Conservation (phyloP, 805 yeast species). For the Teunomyces gatunensis region DNA sequence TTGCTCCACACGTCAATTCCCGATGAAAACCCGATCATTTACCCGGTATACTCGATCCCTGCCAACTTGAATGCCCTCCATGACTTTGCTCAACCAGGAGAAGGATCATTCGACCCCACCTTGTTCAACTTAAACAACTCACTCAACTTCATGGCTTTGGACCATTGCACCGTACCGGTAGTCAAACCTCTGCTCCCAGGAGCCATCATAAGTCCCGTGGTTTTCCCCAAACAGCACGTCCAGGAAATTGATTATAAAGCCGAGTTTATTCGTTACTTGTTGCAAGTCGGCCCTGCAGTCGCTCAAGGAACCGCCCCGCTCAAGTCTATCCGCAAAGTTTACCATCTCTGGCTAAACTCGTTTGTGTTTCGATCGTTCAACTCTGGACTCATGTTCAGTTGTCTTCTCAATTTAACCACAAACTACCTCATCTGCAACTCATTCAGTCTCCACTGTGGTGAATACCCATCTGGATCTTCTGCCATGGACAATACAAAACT, state of each 20-base stretch:
- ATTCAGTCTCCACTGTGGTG: slow-evolving; percentile 11
- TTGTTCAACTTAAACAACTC: not conserved
- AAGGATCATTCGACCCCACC: not conserved
- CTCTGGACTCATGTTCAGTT: slow-evolving; percentile 31
- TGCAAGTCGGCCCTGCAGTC: not conserved
- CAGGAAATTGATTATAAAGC: not conserved
- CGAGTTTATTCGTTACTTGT: not conserved
- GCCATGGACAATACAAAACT: slow-evolving; percentile 9
- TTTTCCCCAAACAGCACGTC: not conserved
- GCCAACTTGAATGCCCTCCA: slow-evolving; percentile 1
- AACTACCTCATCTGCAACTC: slow-evolving; percentile 35
- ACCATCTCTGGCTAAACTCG: slow-evolving; percentile 32
- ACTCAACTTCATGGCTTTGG: not conserved
- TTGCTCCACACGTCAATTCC: slow-evolving; percentile 20
- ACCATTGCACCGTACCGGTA: not conserved
- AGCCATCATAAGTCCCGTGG: not conserved
- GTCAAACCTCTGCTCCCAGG: not conserved
- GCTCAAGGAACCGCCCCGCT: slow-evolving; percentile 26
- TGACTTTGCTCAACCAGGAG: not conserved
- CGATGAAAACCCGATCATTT: slow-evolving; percentile 31
- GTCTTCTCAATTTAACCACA: slow-evolving; percentile 37
- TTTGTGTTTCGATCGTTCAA: slow-evolving; percentile 24
- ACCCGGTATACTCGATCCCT: slow-evolving; percentile 34
- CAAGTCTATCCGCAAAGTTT: slow-evolving; percentile 26
- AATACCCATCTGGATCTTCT: too few relatives aligned